Evolutionary conservation across 2,329 filamentous ascomycete species (phyloP), one percentile per base, ranked within the genome.

Genomic region (Pyrenophora seminiperda): DNA sequence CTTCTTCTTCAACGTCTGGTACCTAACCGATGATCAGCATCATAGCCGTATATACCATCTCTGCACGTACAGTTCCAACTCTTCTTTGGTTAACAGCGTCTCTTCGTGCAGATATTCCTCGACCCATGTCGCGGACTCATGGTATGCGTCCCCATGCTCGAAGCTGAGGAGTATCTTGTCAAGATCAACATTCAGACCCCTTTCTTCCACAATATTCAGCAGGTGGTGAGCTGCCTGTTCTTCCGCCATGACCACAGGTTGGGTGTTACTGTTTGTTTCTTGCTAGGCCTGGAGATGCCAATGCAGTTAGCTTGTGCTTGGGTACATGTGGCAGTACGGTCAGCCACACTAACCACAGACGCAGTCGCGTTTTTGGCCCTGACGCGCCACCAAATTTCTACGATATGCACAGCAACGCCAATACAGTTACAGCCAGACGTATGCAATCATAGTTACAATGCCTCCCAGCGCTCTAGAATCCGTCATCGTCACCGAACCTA

Each of bases 111-210:
- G 62, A 63, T 79, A 79, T 48, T 78, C 73, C 7, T 75, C 64
- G 10, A 80, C 74, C 77, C 79, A 82, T 43, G 65, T 61, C 7
- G 68, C 67, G 34, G 75, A 72, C 31, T 74, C 68, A 14, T 66
- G 61, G 49, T 71, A 73, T 10, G 74, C 79, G 24, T 73, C 65
- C 3, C 67, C 66, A 41, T 73, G 70, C 36, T 77, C 71, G 47
- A 81, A 81, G 5, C 77, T 75, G 62, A 75, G 73, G 19, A 76
- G 72, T 10, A 81, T 72, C 56, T 78, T 76, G 44, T 80, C 77
- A 4, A 73, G 68, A 43, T 74, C 73, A 6, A 69, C 70, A 17
- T 73, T 60, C 11, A 79, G 72, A 14, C 75, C 73, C 20, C 77
- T 70, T 41, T 79, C 76, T 30, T 76, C 68, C 7, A 81, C 61